Conservation (phyloP, 371 early-diverging fungal genomes). For the Mucor indicus region DNA sequence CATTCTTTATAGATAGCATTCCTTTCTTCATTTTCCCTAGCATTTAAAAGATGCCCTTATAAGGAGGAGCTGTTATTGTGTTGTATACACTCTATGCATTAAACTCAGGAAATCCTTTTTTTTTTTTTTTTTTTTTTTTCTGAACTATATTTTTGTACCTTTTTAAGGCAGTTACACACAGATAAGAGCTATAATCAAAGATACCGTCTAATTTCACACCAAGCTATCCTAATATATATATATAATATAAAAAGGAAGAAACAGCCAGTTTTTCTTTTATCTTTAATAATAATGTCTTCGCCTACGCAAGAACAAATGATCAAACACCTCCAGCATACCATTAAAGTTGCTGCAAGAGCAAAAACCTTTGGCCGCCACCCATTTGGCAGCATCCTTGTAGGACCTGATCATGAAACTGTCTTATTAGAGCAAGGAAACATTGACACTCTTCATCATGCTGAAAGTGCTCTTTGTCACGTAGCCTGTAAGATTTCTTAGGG, state of each 20-base stretch:
- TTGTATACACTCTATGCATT: too few relatives aligned
- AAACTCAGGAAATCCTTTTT: too few relatives aligned
- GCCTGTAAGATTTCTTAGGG: slow-evolving; percentile 21
- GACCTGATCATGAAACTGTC: slow-evolving; percentile 21
- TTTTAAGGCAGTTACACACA: too few relatives aligned
- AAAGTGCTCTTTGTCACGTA: slow-evolving; percentile 24
- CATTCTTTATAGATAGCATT: too few relatives aligned
- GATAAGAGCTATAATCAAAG: too few relatives aligned
- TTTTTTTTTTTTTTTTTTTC: too few relatives aligned
- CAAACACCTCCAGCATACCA: slow-evolving; percentile 12
- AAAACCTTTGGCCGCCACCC: slow-evolving; percentile 23
- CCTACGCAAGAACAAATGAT: slow-evolving; percentile 12
- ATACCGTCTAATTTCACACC: too few relatives aligned
- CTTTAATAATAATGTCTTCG: slow-evolving; percentile 2
- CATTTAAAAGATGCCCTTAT: too few relatives aligned
- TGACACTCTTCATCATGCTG: slow-evolving; percentile 26
- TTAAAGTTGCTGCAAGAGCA: slow-evolving; percentile 23
- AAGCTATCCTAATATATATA: neutral
- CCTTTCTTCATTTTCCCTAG: too few relatives aligned
- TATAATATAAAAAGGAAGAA: neutral
- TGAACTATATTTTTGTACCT: too few relatives aligned
- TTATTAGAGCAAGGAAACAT: slow-evolving; percentile 27
- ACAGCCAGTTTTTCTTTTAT: neutral
- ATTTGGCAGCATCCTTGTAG: slow-evolving; percentile 27
- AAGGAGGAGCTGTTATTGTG: too few relatives aligned